Evolutionary conservation across 441 rosid genomes (phyloP).

Genomic region (Hura crepitans): DNA sequence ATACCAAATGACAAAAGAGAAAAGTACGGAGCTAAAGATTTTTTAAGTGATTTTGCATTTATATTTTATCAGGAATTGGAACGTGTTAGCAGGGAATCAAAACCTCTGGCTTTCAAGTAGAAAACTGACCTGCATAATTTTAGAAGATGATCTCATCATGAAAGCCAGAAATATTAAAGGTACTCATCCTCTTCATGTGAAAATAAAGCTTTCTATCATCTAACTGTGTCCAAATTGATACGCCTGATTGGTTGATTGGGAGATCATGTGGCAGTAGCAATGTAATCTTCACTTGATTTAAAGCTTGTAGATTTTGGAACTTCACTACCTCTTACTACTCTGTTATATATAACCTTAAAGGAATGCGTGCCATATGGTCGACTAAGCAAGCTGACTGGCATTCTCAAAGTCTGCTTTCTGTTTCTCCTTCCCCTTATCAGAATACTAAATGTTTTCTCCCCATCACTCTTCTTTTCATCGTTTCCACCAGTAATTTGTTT

Average conservation of each 20-base stretch:
- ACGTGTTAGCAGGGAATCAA: not conserved
- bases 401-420: conserved; percentile 83
- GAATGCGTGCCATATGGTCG: conserved; percentile 89
- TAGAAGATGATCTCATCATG: conserved; percentile 19
- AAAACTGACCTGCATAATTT: conserved; percentile 38
- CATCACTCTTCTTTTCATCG: conserved; percentile 42
- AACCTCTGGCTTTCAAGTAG: conserved; percentile 9
- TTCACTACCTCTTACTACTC: conserved; percentile 81
- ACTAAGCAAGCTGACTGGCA: conserved; percentile 90
- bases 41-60: not conserved
- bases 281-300: conserved; percentile 39
- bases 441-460: conserved; percentile 87
- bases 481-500: conserved; percentile 33
- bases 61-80: not conserved
- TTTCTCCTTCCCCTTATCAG: conserved; percentile 85
- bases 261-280: conserved; percentile 41
- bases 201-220: conserved; percentile 21
- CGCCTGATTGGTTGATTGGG: conserved; percentile 12
- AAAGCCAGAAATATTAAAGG: conserved; percentile 20
- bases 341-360: conserved; percentile 68
- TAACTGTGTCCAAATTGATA: conserved; percentile 18
- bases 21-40: not conserved
- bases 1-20: not conserved
- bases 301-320: conserved; percentile 50
- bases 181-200: conserved; percentile 12